Evolutionary conservation across 2,329 filamentous ascomycete species (phyloP).

Genomic region (Madurella fahalii): DNA sequence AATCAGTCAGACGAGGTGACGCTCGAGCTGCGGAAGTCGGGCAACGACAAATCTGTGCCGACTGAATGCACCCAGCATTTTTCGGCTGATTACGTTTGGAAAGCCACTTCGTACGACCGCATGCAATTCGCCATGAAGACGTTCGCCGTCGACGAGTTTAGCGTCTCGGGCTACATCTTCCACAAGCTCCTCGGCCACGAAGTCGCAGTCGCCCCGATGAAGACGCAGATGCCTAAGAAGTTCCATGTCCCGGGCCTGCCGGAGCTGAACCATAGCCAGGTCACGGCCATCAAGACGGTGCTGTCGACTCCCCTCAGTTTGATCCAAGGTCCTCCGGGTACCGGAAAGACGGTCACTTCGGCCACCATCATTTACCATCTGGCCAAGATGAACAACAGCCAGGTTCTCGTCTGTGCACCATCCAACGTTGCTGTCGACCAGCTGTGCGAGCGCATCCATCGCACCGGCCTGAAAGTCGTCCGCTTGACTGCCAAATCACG

Average conservation of each 20-base stretch:
- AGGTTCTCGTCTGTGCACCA: conserved; percentile 92
- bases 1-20: conserved; percentile 98
- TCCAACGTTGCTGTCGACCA: conserved; percentile 99
- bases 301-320: conserved; percentile 89
- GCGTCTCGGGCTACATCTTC: conserved; percentile 97
- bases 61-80: conserved; percentile 98
- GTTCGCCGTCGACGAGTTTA: conserved; percentile 96
- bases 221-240: conserved; percentile 91
- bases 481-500: conserved; percentile 98
- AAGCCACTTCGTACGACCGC: conserved; percentile 96
- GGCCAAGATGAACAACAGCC: conserved; percentile 89
- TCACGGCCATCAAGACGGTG: conserved; percentile 93
- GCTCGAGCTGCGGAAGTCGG: conserved; percentile 88
- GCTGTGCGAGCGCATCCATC: conserved; percentile 93
- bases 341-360: conserved; percentile 97
- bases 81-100: conserved; percentile 98
- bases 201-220: conserved; percentile 90
- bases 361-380: conserved; percentile 98
- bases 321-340: conserved; percentile 95
- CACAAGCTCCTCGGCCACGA: conserved; percentile 94
- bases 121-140: conserved; percentile 99
- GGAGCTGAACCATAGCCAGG: conserved; percentile 92
- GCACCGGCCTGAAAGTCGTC: conserved; percentile 91
- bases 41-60: conserved; percentile 92
- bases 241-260: conserved; percentile 93